A percentile compares a stretch with the other conserved stretches of the same genome.
These are phyloP conservation scores for Flaveria bidentis DNA, from an alignment of 129 eudicot species.

Conservation along the genomic window DNA sequence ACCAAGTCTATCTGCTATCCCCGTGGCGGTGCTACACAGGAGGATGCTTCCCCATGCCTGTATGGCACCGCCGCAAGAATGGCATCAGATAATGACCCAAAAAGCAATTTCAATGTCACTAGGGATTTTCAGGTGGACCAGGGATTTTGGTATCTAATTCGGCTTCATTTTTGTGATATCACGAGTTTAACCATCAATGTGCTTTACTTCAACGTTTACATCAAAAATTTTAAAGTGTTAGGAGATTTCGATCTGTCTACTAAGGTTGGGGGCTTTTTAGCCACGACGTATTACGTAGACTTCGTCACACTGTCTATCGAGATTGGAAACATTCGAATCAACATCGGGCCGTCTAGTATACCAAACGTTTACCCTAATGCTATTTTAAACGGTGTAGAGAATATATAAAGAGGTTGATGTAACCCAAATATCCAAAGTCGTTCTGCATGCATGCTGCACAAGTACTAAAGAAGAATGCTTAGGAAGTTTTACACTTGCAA, in stretches of 20 bases:
- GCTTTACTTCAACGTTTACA: conserved; percentile 63
- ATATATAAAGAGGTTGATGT: no score
- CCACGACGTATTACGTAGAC: conserved; percentile 51
- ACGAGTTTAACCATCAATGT: conserved; percentile 42
- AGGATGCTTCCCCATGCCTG: conserved; percentile 65
- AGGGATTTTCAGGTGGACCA: conserved; percentile 71
- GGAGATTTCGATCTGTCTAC: conserved; percentile 45
- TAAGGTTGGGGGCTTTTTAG: conserved; percentile 23
- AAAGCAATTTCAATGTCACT: conserved; percentile 66
- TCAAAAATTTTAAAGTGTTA: conserved; percentile 42
- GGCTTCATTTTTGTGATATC: conserved; percentile 82
- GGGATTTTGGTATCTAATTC: conserved; percentile 61
- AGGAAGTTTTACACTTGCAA: no score
- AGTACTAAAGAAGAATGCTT: no score
- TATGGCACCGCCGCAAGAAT: conserved; percentile 63
- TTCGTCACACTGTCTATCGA: conserved; percentile 43
- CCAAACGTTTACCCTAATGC: conserved; percentile 48
- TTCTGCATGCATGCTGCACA: no score
- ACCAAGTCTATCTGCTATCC: conserved; percentile 45
- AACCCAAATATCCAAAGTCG: no score
- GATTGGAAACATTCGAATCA: no score
- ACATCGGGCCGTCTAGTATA: conserved; percentile 56
- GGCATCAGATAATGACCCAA: conserved; percentile 49
- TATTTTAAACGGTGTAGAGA: conserved; percentile 74
- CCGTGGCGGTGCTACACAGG: conserved; percentile 47